These are phyloP conservation scores for Eucalyptus microcorys DNA, from an alignment of 345 rosid species.

Conservation along the genomic window DNA sequence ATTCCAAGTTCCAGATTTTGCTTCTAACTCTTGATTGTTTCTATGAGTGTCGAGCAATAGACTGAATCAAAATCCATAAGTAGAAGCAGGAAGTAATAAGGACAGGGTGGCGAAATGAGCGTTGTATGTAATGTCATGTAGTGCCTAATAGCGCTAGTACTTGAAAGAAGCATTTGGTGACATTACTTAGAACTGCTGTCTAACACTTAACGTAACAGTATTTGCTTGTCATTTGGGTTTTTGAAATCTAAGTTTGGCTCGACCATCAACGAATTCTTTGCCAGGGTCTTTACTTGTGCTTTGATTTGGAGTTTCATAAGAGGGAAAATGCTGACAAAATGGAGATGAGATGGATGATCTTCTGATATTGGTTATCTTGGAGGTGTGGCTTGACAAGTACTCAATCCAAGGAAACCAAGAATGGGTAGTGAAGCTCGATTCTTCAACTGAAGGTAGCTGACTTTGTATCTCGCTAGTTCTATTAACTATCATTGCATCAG, in stretches of 20 bases:
- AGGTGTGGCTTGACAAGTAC: slow-evolving; percentile 61
- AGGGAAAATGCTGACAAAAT: slow-evolving; percentile 40
- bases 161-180: neutral
- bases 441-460: slow-evolving; percentile 70
- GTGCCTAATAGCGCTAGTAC: neutral
- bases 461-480: neutral
- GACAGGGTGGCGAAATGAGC: neutral
- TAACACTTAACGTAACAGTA: neutral
- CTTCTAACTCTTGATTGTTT: neutral
- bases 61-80: neutral
- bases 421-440: slow-evolving; percentile 92
- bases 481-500: neutral
- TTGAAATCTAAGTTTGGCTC: neutral
- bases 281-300: slow-evolving; percentile 87
- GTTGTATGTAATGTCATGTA: neutral
- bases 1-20: neutral
- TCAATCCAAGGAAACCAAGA: slow-evolving; percentile 57
- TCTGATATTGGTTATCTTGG: slow-evolving; percentile 52
- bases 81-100: neutral
- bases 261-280: neutral
- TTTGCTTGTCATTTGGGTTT: neutral
- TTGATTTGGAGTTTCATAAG: slow-evolving; percentile 78
- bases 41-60: neutral
- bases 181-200: neutral
- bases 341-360: slow-evolving; percentile 92